Evolutionary conservation across 2,329 filamentous ascomycete genomes (phyloP).

Genomic region (Colletotrichum truncatum): DNA sequence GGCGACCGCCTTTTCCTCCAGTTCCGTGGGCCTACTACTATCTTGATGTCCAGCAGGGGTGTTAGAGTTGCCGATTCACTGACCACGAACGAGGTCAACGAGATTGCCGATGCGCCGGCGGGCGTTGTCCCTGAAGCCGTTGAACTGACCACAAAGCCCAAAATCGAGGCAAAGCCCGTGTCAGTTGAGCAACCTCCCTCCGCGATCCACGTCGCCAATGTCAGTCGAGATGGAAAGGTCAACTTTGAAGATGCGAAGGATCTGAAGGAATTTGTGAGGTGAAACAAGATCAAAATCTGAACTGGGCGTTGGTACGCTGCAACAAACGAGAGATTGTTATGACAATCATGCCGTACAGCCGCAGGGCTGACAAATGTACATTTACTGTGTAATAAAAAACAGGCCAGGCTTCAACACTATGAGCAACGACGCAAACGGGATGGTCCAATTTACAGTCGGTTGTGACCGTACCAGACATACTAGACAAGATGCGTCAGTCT

Average conservation of each 20-base stretch:
- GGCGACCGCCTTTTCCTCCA: constrained; percentile 92
- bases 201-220: constrained; percentile 64
- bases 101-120: constrained; percentile 84
- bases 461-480: neutral
- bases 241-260: constrained; percentile 69
- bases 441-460: no score
- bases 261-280: constrained; percentile 64
- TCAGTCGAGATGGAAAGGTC: constrained; percentile 72
- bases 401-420: neutral
- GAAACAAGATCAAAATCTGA: neutral
- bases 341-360: constrained; percentile 2
- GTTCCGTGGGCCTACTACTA: constrained; percentile 86
- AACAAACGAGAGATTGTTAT: neutral
- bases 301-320: neutral
- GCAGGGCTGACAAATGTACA: constrained; percentile 17
- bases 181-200: constrained; percentile 46
- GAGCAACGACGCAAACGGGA: no score
- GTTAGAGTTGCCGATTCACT: constrained; percentile 81
- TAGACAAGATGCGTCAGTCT: neutral
- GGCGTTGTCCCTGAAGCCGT: constrained; percentile 73
- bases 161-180: constrained; percentile 39
- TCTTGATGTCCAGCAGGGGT: constrained; percentile 89
- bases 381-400: constrained; percentile 30
- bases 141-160: constrained; percentile 52
- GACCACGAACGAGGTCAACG: constrained; percentile 82